Base-by-base conservation (phyloP, 1,284 basidiomycete genomes). In the Inonotus obliquus region DNA sequence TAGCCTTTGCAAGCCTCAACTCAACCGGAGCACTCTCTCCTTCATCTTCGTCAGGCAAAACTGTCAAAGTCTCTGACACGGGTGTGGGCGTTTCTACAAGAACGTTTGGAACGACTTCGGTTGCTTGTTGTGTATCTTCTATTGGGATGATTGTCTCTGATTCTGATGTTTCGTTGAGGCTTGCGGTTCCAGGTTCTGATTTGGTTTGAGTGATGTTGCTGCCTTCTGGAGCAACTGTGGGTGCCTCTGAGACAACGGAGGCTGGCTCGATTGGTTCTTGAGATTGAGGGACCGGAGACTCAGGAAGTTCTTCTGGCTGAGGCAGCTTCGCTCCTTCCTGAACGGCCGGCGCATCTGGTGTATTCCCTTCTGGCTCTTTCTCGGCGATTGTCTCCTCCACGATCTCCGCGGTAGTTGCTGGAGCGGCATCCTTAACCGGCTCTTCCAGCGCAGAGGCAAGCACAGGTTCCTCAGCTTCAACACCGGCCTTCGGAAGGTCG, bases 41-140 rank as follows among this genome's bases (percentile, higher is more conserved):
- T 27, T 38, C n/a, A 14, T 35, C 19, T 10, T 61, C 59, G n/a
- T 61, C 59, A 17, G 54, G 21, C 13, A 44, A 13, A 1, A 14
- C n/a, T 11, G 45, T n/a, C 25, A 61, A 39, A 19, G n/a, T 51
- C 27, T 61, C 45, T 21, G 53, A 23, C 9, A 53, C 38, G 23
- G 59, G 59, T 10, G 59, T 61, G 17, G 54, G 59, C 44, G 54
- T 37, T 32, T 61, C 59, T 19, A 61, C 32, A 14, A 35, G 32
- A 38, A 61, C 59, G 13, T 56, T 35, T 21, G 59, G 54, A 27
- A 61, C 23, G 17, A 29, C 13, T 39, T 51, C 39, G 27, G 47
- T 19, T 19, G 17, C 21, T 21, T 54, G 51, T 32, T 54, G 27
- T 9, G 35, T 35, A 14, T 35, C 29, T 38, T 35, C 52, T 6